Base-by-base conservation (phyloP, 2,329 filamentous ascomycete genomes). In the Phyllosticta citriasiana region DNA sequence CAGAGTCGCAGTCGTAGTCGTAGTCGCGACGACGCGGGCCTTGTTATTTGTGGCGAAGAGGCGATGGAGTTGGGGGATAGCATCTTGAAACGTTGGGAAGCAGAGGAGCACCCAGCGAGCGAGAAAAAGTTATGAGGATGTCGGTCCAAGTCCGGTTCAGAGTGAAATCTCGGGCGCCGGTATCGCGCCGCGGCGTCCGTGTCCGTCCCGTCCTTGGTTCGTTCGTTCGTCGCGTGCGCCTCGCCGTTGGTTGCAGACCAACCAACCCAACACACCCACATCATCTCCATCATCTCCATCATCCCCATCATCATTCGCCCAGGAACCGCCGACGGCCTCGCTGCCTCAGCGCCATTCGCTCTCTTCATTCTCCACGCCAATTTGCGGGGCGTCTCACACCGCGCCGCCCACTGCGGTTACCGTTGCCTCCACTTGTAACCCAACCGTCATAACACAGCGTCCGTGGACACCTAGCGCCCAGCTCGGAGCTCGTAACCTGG, bases 61-160 rank as follows among this genome's bases (percentile, higher is more conserved):
- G n/a, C 58, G 40, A 22, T 12, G 35, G 35, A 55, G 55, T 53
- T 57, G 54, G 26, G 25, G 53, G 59, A 61, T 61, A 50, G 40
- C 59, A 61, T 61, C 57, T 61, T 61, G 59, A 60, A 60, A 60
- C 53, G 27, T 60, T 60, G 51, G 53, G 25, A 58, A 50, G 25
- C 24, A 51, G 58, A 60, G 58, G 57, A 47, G 52, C 24, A 24
- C 57, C 55, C 35, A 60, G 53, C 53, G 53, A 47, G 53, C 53
- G 58, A 47, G 40, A 53, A 60, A 60, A 60, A 56, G 53, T 60
- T 60, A 30, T 6, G 27, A 6, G 27, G 14, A 35, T 35, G 22
- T 53, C 52, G 53, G 57, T 47, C 14, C 40, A 47, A 47, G 40
- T 47, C 40, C 40, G 40, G 40, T 16, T 47, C 40, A 47, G n/a